These are phyloP conservation scores for Hypoxylon lenormandii DNA, from an alignment of 495 filamentous ascomycete genomes.

Conservation along the genomic window DNA sequence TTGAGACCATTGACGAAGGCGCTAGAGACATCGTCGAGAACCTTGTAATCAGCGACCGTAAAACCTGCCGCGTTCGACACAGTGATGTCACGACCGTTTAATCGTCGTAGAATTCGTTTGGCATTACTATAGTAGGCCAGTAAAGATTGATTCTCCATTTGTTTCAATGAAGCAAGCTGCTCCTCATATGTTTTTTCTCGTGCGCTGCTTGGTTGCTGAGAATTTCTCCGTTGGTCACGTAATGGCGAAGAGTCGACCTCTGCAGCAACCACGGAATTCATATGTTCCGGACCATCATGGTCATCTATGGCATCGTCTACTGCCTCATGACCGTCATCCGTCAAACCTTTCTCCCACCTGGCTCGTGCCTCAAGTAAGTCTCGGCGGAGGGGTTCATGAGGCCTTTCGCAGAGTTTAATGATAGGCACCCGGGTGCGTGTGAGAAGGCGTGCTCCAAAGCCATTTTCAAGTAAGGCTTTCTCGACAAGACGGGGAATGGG, in stretches of 20 bases:
- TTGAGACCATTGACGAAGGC: slow-evolving; percentile 64
- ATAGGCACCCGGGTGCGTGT: slow-evolving; percentile 82
- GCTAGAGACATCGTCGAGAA: slow-evolving; percentile 61
- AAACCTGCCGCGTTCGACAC: slow-evolving; percentile 54
- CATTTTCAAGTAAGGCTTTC: slow-evolving; percentile 73
- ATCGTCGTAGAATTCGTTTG: slow-evolving; percentile 60
- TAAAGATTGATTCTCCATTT: slow-evolving; percentile 54
- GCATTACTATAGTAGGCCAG: slow-evolving; percentile 56
- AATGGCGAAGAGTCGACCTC: slow-evolving; percentile 5
- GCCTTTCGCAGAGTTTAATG: slow-evolving; percentile 80
- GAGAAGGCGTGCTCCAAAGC: slow-evolving; percentile 75
- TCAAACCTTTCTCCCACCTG: slow-evolving; percentile 69
- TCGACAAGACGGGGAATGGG: slow-evolving; percentile 74
- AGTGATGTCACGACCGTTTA: slow-evolving; percentile 62
- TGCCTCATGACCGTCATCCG: slow-evolving; percentile 55
- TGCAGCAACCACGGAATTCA: not conserved
- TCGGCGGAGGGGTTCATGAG: slow-evolving; percentile 62
- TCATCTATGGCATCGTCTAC: slow-evolving; percentile 56
- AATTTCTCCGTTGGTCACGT: slow-evolving; percentile 9
- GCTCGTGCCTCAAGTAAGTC: slow-evolving; percentile 67
- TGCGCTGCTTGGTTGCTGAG: slow-evolving; percentile 7
- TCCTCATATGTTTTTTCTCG: slow-evolving; percentile 43
- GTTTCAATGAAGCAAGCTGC: slow-evolving; percentile 53
- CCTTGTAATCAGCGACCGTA: slow-evolving; percentile 51
- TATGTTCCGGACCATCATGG: slow-evolving; percentile 29